Base-by-base conservation (phyloP, 805 yeast species). In the Ogataea pignaliae region DNA sequence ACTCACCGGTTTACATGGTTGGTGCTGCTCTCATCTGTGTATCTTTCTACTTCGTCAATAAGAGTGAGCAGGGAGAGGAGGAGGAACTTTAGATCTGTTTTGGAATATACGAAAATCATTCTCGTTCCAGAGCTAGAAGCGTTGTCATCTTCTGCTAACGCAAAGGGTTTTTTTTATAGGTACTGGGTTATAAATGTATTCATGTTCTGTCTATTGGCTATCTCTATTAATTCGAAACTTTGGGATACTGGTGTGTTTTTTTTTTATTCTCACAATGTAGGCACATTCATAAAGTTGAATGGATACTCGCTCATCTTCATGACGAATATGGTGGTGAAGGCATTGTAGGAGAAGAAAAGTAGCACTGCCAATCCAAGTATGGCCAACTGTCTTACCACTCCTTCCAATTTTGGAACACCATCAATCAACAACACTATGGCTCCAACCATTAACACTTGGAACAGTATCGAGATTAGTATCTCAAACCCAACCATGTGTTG, bases 41-140 rank as follows among this genome's bases (percentile, higher is more conserved):
- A 17, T 91, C 97, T 1, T 93, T 93, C 60, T 77, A 89, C 52
- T 80, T 85, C 37, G 83, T 93, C 37, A 91, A 91, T 64, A 79
- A 73, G 50, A 88, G 83, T 54, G 95, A 88, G 49, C 81, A 81
- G 57, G 76, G 72, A 18, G 95, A 85, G 45, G 61, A 40, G 18
- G 37, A 34, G 31, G 37, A 32, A 26, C n/a, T 9, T 10, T 36
- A 39, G 30, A 39, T 18, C 12, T 9, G n/a, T 18, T n/a, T n/a
- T n/a, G n/a, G n/a, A n/a, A n/a, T n/a, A n/a, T n/a, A n/a, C n/a
- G n/a, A n/a, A n/a, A n/a, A n/a, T n/a, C n/a, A n/a, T n/a, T n/a
- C n/a, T n/a, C n/a, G n/a, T n/a, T n/a, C n/a, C n/a, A n/a, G n/a
- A n/a, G n/a, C n/a, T n/a, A n/a, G n/a, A n/a, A n/a, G n/a, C n/a